Conservation (phyloP, 1,284 basidiomycete species). For the Cryptococcus jaspeensis region DNA sequence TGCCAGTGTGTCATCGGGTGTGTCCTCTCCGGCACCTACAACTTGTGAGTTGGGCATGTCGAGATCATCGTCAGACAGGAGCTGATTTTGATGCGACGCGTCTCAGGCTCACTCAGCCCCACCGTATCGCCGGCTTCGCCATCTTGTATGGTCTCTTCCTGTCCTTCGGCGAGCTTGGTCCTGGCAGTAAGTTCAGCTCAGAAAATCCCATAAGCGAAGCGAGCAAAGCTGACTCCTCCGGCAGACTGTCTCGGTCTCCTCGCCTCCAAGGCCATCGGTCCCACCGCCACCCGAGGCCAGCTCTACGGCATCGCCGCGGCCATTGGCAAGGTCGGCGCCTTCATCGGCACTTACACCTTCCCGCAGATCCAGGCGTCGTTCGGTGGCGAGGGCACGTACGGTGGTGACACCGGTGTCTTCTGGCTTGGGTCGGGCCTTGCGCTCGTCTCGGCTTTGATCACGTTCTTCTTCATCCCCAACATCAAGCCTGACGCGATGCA, state of each 20-base stretch:
- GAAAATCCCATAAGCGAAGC: background rate
- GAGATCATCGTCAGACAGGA: background rate
- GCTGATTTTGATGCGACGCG: slow-evolving; percentile 2
- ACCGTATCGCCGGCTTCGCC: slow-evolving; percentile 74
- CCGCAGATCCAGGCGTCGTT: slow-evolving; percentile 61
- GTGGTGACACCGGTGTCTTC: slow-evolving; percentile 43
- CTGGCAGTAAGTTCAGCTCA: slow-evolving; percentile 22
- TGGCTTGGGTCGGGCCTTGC: slow-evolving; percentile 62
- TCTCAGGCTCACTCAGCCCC: slow-evolving; percentile 42
- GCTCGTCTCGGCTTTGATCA: slow-evolving; percentile 70
- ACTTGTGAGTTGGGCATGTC: slow-evolving; percentile 47
- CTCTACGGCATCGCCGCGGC: slow-evolving; percentile 84
- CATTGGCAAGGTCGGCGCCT: slow-evolving; percentile 74
- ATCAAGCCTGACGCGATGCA: slow-evolving; percentile 75
- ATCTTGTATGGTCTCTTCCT: slow-evolving; percentile 89
- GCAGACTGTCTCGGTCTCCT: slow-evolving; percentile 72
- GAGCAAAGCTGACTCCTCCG: background rate
- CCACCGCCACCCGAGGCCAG: slow-evolving; percentile 81
- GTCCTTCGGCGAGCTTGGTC: slow-evolving; percentile 63
- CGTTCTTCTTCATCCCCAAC: slow-evolving; percentile 71
- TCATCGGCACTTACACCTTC: slow-evolving; percentile 74
- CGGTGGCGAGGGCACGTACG: slow-evolving; percentile 27
- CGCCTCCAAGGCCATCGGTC: slow-evolving; percentile 70
- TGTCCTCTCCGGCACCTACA: slow-evolving; percentile 78
- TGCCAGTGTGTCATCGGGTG: slow-evolving; percentile 77